Conservation (phyloP, 2,329 filamentous ascomycete species). For the Clathrospora elynae region DNA sequence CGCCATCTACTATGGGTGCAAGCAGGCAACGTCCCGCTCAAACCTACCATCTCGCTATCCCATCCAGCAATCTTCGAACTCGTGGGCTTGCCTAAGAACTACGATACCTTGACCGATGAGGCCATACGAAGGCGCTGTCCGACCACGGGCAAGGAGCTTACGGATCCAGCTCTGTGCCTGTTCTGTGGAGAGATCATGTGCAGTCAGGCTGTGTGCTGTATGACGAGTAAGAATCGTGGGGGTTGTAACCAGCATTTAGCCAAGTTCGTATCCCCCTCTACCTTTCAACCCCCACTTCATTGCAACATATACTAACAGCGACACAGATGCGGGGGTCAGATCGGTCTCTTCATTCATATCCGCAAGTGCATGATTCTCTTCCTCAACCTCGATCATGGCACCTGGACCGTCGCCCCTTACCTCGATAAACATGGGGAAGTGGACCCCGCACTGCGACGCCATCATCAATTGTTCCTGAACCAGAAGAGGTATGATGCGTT, state of each 20-base stretch:
- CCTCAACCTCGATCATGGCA: constrained; percentile 79
- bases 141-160: constrained; percentile 87
- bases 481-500: constrained; percentile 92
- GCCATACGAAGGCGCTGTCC: constrained; percentile 83
- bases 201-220: constrained; percentile 90
- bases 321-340: constrained; percentile 78
- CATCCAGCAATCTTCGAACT: constrained; percentile 95
- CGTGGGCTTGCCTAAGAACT: constrained; percentile 88
- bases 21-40: constrained; percentile 49
- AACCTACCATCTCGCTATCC: constrained; percentile 59
- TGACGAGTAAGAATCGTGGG: constrained; percentile 62
- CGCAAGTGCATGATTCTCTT: constrained; percentile 94
- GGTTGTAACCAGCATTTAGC: constrained; percentile 86
- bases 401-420: constrained; percentile 86
- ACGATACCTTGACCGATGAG: constrained; percentile 90
- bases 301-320: constrained; percentile 6
- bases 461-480: constrained; percentile 88
- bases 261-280: constrained; percentile 63
- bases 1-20: constrained; percentile 60
- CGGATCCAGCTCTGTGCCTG: constrained; percentile 88
- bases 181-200: constrained; percentile 98
- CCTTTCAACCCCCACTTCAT: constrained; percentile 16
- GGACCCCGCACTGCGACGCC: constrained; percentile 83
- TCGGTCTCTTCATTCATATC: constrained; percentile 95
- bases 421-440: constrained; percentile 95